These are phyloP conservation scores for Coniferiporia sulphurascens DNA, from an alignment of 1,284 basidiomycete species.

Conservation along the genomic window DNA sequence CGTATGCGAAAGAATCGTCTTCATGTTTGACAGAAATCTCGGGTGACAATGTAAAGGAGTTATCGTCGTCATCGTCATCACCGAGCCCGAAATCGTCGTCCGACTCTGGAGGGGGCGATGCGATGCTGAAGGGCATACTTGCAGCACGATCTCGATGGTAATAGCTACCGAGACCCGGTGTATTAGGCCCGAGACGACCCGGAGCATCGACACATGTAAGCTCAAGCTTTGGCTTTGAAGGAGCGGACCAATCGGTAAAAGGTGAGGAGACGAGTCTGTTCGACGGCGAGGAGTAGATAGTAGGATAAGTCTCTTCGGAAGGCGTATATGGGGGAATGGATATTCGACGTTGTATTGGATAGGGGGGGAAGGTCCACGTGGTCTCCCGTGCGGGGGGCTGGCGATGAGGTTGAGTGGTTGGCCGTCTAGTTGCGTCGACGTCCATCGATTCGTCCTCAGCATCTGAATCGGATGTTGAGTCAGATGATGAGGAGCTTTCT, in stretches of 20 bases:
- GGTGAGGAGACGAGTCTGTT: background rate
- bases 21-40: constrained; percentile 4
- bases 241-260: constrained; percentile 3
- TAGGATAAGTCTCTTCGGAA: constrained; percentile 20
- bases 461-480: constrained; percentile 24
- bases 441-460: constrained; percentile 24
- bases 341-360: constrained; percentile 38
- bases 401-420: background rate
- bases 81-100: constrained; percentile 43
- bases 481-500: background rate
- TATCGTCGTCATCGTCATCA: constrained; percentile 19
- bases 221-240: constrained; percentile 8
- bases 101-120: constrained; percentile 61
- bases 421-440: constrained; percentile 14
- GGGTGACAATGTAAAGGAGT: constrained; percentile 25
- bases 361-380: constrained; percentile 31
- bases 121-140: constrained; percentile 39
- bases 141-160: constrained; percentile 6
- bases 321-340: constrained; percentile 51
- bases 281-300: constrained; percentile 4
- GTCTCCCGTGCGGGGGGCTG: constrained; percentile 2
- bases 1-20: constrained; percentile 5
- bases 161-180: background rate
- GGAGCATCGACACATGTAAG: constrained; percentile 8
- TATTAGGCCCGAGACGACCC: background rate